These are phyloP conservation scores for Phytopythium chamaehyphon DNA, from an alignment of 352 stramenopile genomes.

Conservation along the genomic window DNA sequence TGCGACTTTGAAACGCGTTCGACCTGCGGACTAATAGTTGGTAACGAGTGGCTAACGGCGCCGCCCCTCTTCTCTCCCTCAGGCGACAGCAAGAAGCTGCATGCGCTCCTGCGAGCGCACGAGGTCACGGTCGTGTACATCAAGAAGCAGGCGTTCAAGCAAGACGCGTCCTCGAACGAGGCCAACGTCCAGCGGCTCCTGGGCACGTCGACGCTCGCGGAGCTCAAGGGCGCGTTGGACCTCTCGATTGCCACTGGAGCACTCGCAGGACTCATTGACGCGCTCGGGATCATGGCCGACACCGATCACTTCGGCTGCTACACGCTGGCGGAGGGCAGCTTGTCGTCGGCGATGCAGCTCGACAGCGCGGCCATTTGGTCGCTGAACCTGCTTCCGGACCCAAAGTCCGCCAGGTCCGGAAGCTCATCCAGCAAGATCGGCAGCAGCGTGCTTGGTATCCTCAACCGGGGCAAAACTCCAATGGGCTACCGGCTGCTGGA, in stretches of 20 bases:
- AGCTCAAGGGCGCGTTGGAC: conserved; percentile 65
- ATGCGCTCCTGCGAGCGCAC: conserved; percentile 65
- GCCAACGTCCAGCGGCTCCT: conserved; percentile 62
- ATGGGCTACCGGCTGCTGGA: conserved; percentile 93
- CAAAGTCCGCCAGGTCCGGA: conserved; percentile 32
- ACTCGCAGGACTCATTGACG: conserved; percentile 61
- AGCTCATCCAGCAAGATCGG: conserved; percentile 32
- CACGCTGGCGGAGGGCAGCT: conserved; percentile 50
- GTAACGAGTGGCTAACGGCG: too few species aligned
- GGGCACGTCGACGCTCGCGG: conserved; percentile 44
- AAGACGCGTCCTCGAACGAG: conserved; percentile 30
- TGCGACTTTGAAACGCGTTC: too few species aligned
- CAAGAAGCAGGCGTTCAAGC: conserved; percentile 70
- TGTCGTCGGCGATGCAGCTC: conserved; percentile 90
- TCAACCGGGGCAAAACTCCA: conserved; percentile 93
- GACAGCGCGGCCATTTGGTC: conserved; percentile 91
- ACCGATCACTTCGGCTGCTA: conserved; percentile 74
- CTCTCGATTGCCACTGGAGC: conserved; percentile 66
- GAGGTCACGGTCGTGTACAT: conserved; percentile 51
- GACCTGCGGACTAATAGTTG: too few species aligned
- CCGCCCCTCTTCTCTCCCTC: background rate
- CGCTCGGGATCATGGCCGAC: conserved; percentile 65
- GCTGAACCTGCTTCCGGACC: conserved; percentile 90
- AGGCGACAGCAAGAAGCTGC: conserved; percentile 81
- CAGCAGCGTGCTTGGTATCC: conserved; percentile 90